phyloP scores from a whole-genome alignment of 768 basidiomycete genomes.

The Kockovaella imperatae region DNA sequence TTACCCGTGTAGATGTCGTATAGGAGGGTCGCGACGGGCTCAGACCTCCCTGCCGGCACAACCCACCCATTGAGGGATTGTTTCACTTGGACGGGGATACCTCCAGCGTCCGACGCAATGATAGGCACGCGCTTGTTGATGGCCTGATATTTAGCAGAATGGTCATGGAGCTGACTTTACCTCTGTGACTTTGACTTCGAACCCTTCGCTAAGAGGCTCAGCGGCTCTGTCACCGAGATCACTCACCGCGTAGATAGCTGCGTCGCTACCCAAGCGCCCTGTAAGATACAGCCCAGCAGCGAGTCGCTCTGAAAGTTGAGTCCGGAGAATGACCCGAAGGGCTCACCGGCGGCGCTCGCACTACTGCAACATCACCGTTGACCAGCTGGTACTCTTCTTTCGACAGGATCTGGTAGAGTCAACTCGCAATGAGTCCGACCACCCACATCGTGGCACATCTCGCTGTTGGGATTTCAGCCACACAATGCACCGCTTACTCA shows the following conservation, averaged over 20 bases:
- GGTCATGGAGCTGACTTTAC: neutral
- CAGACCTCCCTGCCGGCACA: conserved; percentile 67
- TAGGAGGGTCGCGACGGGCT: conserved; percentile 65
- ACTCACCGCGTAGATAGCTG: conserved; percentile 70
- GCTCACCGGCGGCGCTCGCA: conserved; percentile 75
- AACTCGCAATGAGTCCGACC: neutral
- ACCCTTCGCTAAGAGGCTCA: conserved; percentile 58
- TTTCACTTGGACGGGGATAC: conserved; percentile 85
- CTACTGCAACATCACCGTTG: conserved; percentile 56
- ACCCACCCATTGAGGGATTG: conserved; percentile 83
- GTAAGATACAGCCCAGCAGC: conserved; percentile 82
- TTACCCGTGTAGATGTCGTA: conserved; percentile 71
- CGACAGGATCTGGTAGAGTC: conserved; percentile 26
- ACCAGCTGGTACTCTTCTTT: conserved; percentile 29
- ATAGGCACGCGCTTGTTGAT: conserved; percentile 81
- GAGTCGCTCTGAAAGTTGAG: conserved; percentile 10
- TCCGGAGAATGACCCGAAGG: conserved; percentile 43
- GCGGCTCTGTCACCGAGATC: neutral
- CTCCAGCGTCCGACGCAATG: conserved; percentile 76
- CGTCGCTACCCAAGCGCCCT: conserved; percentile 78
- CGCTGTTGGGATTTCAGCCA: conserved; percentile 10
- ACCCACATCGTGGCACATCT: conserved; percentile 36
- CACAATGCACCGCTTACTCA: too few species aligned
- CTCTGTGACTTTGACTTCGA: conserved; percentile 87
- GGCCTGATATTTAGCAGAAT: conserved; percentile 49